These are phyloP conservation scores for Cornus kousa DNA, from an alignment of 148 eudicot genomes.

Conservation along the genomic window DNA sequence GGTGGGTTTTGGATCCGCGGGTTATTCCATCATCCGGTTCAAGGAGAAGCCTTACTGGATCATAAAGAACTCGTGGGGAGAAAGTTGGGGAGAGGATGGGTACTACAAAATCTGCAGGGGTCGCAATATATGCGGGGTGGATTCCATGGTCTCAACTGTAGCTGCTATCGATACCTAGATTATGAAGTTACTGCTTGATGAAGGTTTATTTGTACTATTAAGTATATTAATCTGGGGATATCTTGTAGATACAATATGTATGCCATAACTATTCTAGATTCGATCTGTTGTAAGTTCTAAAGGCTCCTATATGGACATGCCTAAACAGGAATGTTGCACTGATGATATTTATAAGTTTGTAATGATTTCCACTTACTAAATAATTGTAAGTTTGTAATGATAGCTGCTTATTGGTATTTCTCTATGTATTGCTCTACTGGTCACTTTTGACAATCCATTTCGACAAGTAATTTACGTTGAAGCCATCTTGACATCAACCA, in stretches of 20 bases:
- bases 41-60: conserved; percentile 89
- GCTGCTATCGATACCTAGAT: conserved; percentile 31
- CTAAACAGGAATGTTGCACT: not conserved
- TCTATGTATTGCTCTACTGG: not conserved
- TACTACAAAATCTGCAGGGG: conserved; percentile 80
- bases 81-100: conserved; percentile 75
- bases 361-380: not conserved
- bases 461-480: not conserved
- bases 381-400: not conserved
- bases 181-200: not conserved
- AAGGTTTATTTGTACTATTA: not conserved
- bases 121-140: conserved; percentile 59
- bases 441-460: not conserved
- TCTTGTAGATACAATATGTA: not conserved
- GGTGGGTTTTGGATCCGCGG: conserved; percentile 73
- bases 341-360: not conserved
- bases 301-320: not conserved
- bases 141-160: conserved; percentile 60
- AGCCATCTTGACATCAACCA: too few species aligned
- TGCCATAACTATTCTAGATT: not conserved
- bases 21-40: conserved; percentile 55
- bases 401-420: not conserved
- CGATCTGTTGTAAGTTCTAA: not conserved
- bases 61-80: conserved; percentile 90
- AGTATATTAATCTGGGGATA: not conserved